A percentile compares a stretch with the other conserved stretches of the same genome.
phyloP scores from a whole-genome alignment of 768 basidiomycete genomes.

The Collybia mongolica region DNA sequence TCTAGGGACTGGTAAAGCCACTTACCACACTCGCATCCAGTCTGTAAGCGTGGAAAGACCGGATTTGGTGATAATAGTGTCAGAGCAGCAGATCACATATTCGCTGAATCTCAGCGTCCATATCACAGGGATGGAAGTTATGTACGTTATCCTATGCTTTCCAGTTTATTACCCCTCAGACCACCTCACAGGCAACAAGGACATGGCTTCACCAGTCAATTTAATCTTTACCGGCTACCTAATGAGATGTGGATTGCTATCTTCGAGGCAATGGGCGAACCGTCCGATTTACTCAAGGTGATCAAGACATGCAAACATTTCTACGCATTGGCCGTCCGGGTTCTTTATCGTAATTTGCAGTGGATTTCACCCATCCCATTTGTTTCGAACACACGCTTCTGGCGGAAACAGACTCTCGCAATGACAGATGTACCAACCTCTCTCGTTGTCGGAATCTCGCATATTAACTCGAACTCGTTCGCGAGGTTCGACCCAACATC shows the following conservation, averaged over 20 bases:
- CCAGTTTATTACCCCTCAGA: too few relatives aligned
- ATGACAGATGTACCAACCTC: constrained; percentile 12
- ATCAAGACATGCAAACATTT: constrained; percentile 13
- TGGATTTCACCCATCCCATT: constrained; percentile 14
- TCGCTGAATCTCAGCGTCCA: too few relatives aligned
- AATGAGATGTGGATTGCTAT: constrained; percentile 16
- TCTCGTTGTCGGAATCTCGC: constrained; percentile 11
- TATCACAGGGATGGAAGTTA: too few relatives aligned
- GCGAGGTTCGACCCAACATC: constrained; percentile 9
- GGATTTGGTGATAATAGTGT: too few relatives aligned
- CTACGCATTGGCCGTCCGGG: constrained; percentile 13
- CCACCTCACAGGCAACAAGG: too few relatives aligned
- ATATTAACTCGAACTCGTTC: constrained; percentile 6
- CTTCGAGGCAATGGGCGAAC: constrained; percentile 11
- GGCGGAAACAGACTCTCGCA: constrained; percentile 5
- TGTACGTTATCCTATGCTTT: too few relatives aligned
- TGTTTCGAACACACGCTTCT: constrained; percentile 11
- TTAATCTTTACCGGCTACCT: constrained; percentile 11
- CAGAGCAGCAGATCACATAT: too few relatives aligned
- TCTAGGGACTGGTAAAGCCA: too few relatives aligned
- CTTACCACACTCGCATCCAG: too few relatives aligned
- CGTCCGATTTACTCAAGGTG: constrained; percentile 14
- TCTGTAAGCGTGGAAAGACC: too few relatives aligned
- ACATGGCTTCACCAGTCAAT: neutral
- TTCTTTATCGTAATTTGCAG: constrained; percentile 16